These are phyloP conservation scores for Cichorium intybus DNA, from an alignment of 140 eudicot genomes.

Conservation along the genomic window DNA sequence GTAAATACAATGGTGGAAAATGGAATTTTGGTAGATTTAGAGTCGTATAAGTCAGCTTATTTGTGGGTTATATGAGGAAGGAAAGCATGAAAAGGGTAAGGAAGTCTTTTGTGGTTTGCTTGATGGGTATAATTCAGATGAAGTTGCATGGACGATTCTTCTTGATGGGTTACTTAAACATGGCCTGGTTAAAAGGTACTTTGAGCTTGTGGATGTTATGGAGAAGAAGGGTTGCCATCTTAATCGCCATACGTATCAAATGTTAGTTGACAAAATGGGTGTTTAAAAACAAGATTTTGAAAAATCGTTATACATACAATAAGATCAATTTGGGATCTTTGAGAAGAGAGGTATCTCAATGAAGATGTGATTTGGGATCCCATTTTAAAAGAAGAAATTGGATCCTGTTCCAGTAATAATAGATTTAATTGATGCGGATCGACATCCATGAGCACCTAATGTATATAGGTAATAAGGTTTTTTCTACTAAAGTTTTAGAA, in stretches of 20 bases:
- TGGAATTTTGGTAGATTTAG: slow-evolving; percentile 50
- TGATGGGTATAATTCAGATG: slow-evolving; percentile 75
- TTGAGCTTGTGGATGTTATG: slow-evolving; percentile 67
- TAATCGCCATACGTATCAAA: slow-evolving; percentile 50
- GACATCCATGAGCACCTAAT: slow-evolving; percentile 12
- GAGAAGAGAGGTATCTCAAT: slow-evolving; percentile 4
- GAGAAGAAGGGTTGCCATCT: slow-evolving; percentile 59
- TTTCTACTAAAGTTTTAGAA: neutral
- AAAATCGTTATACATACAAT: neutral
- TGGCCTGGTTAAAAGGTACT: slow-evolving; percentile 52
- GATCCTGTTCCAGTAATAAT: neutral
- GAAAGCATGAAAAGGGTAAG: slow-evolving; percentile 52
- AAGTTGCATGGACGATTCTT: slow-evolving; percentile 81
- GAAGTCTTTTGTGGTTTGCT: slow-evolving; percentile 53
- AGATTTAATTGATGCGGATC: slow-evolving; percentile 9
- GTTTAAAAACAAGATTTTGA: slow-evolving; percentile 10
- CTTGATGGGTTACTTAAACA: slow-evolving; percentile 69
- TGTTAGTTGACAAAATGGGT: slow-evolving; percentile 40
- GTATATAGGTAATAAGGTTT: slow-evolving; percentile 15
- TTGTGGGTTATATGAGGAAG: slow-evolving; percentile 62
- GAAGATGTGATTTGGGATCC: neutral
- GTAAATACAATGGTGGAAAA: slow-evolving; percentile 41
- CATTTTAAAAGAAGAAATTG: neutral
- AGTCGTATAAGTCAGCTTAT: slow-evolving; percentile 49
- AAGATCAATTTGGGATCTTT: slow-evolving; percentile 23